Conservation (phyloP, 306 rosid genomes). For the Lablab purpureus region DNA sequence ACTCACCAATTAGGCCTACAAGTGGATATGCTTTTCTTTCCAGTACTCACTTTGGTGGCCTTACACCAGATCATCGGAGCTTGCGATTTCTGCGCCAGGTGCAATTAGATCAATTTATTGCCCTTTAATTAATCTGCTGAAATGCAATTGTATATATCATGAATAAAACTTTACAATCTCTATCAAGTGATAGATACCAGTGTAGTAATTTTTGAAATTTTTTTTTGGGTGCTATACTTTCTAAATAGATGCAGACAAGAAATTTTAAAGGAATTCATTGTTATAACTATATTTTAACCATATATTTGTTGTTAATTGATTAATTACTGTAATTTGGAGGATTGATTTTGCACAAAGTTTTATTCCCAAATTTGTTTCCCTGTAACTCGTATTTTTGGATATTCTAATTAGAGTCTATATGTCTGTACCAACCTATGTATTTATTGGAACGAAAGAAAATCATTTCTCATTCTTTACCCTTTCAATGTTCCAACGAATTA, state of each 20-base stretch:
- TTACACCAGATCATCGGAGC: slow-evolving; percentile 86
- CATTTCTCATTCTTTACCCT: neutral
- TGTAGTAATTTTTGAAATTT: slow-evolving; percentile 31
- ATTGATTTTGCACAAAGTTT: neutral
- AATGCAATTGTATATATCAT: slow-evolving; percentile 32
- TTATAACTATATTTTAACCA: neutral
- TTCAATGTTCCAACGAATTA: neutral
- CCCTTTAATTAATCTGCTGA: slow-evolving; percentile 37
- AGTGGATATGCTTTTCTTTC: slow-evolving; percentile 91
- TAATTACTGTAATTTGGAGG: neutral
- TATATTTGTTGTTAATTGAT: neutral
- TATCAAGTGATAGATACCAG: slow-evolving; percentile 7
- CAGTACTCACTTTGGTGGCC: slow-evolving; percentile 90
- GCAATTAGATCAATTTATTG: slow-evolving; percentile 31
- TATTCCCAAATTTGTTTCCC: neutral
- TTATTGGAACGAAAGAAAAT: neutral
- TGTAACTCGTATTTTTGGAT: neutral
- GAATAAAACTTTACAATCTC: slow-evolving; percentile 24
- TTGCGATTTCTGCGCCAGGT: slow-evolving; percentile 93
- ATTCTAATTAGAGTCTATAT: neutral
- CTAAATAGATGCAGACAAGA: slow-evolving; percentile 31
- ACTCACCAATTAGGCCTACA: slow-evolving; percentile 83
- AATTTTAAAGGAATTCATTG: neutral
- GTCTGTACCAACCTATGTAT: neutral
- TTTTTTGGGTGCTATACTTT: slow-evolving; percentile 12